Evolutionary conservation across 1,139 yeast genomes (phyloP), one percentile per base, ranked within the genome.

Genomic region (Hyphopichia burtonii): DNA sequence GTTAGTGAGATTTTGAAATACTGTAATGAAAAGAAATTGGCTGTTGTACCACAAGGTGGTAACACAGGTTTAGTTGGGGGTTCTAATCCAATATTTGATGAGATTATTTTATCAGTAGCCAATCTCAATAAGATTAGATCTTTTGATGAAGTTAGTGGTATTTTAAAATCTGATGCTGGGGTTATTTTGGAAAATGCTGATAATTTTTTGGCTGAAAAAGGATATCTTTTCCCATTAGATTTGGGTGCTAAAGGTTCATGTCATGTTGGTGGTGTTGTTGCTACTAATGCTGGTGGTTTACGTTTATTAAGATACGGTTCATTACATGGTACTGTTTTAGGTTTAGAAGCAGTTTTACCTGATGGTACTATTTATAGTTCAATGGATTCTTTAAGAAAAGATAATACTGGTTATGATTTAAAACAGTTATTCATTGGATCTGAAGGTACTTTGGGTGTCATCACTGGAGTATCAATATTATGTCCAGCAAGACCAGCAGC

Each of bases 51-150:
- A 11, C 98, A 93, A 65, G 96, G 98, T 58, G 99, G 99, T 48
- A 91, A 91, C 64, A 91, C 98, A 3, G 97, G 97, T 16, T 77
- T 91, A 41, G 99, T 93, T 31, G 99, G 98, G 44, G 99, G 98
- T 2, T 86, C 96, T 2, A 82, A 83, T 23, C 97, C 99, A 0
- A 83, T 91, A 2, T 93, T 90, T 62, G 99, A 91, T 61, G 99
- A 91, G 65, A 80, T 93, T 38, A 76, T 91, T 27, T 52, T 91
- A 25, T 85, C 90, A 1, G 66, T 89, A 42, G 66, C 86, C 27
- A 78, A 77, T 55, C 60, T 93, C 74, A 90, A 89, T 70, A 78
- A 86, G 56, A 78, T 93, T 49, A 79, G 96, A 58, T 77, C 86
- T 1, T 91, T 91, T 56, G 96, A 91, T 59, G 65, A 75, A 14